Evolutionary conservation across 345 rosid species (phyloP).

Genomic region (Salix caprea): DNA sequence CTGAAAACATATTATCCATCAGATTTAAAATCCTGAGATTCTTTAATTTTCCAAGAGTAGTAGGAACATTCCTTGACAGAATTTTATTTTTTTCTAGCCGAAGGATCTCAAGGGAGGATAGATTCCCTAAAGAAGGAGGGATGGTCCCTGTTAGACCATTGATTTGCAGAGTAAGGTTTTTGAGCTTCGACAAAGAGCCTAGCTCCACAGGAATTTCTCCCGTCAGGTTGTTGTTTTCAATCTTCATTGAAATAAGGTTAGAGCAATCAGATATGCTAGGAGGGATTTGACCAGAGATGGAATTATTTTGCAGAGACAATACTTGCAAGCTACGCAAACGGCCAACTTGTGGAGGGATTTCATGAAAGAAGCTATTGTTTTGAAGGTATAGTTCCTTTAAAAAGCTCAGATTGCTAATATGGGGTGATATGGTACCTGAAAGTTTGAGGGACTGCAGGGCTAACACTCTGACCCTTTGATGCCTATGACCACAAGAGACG

Average conservation of each 20-base stretch:
- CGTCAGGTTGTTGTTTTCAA: not conserved
- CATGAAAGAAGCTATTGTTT: not conserved
- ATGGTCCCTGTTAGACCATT: slow-evolving; percentile 7
- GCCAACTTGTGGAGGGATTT: slow-evolving; percentile 3
- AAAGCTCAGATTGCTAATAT: slow-evolving; percentile 9
- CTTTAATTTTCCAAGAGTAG: slow-evolving; percentile 10
- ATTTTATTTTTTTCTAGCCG: not conserved
- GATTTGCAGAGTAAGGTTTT: not conserved
- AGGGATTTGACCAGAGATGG: slow-evolving; percentile 11
- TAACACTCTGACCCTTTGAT: not conserved
- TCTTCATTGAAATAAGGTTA: not conserved
- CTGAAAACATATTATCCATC: slow-evolving; percentile 9
- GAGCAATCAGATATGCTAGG: not conserved
- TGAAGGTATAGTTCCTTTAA: not conserved
- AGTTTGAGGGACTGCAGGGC: not conserved
- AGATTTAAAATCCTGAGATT: not conserved
- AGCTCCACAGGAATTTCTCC: slow-evolving; percentile 7
- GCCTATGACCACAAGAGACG: not conserved
- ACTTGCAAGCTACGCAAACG: not conserved
- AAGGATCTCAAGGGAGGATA: not conserved
- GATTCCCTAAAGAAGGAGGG: slow-evolving; percentile 4
- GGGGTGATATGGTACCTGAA: not conserved
- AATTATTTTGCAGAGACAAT: not conserved
- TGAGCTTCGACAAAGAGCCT: not conserved
- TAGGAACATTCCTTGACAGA: slow-evolving; percentile 11